Base-by-base conservation (phyloP, 148 eudicot genomes). In the Drosera capensis region DNA sequence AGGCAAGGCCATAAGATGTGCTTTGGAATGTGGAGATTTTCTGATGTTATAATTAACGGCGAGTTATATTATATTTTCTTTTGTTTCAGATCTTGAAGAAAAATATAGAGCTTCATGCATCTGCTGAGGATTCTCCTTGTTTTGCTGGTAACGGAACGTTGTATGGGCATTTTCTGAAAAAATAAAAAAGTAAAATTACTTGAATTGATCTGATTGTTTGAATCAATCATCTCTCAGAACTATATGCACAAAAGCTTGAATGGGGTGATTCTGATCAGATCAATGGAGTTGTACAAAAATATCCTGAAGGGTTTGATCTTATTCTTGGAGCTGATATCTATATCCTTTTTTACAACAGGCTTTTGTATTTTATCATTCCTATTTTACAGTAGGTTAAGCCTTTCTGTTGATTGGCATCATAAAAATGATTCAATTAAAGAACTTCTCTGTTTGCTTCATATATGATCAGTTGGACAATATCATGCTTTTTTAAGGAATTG, bases 241-340 rank as follows among this genome's bases (percentile, higher is more conserved):
- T 80, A 38, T 62, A 25, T 28, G 78, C 74, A 17, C 75, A 78
- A 64, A 88, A 80, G 66, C 77, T 88, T 25, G 97, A 83, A 40
- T 88, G 97, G 97, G 97, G 87, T 51, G 54, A 66, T 62, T 45
- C 67, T 25, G 78, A 72, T 46, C 87, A 80, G 43, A 69, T 83
- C 28, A 47, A 73, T 21, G 57, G 61, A 30, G 68, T 83, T 25
- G 42, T 80, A 26, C 55, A 75, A 47, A 58, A 48, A 43, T 70
- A 80, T 63, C 72, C 73, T 15, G 42, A 51, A 65, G 97, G 92
- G 62, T 88, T 88, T 62, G 92, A 88, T 66, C 68, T 88, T 15
- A 49, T 88, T 66, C 94, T 88, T 60, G 97, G 97, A 19, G 97
- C 97, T 71, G 97, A 88, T 62, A 88, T 88, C 35, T 88, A 87